A percentile compares a stretch with the other conserved stretches of the same genome.
Evolutionary conservation across 495 filamentous ascomycete species (phyloP).

Genomic region (Pyronema domesticum): DNA sequence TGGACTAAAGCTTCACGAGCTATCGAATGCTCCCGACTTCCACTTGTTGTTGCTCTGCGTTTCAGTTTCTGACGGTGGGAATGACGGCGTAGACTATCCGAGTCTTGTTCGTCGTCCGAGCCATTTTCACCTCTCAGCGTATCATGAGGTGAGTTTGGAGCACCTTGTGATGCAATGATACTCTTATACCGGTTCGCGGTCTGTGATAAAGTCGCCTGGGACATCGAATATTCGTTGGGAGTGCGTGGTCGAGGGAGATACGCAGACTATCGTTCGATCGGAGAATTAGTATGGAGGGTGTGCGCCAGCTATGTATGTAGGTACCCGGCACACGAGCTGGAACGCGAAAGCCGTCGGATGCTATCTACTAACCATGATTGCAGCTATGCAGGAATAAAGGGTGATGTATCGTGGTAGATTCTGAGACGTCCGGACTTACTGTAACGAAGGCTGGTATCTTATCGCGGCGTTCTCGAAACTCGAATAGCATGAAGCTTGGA

Average conservation of each 20-base stretch:
- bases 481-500: no score
- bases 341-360: no score
- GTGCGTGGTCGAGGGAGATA: not conserved
- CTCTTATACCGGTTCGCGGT: not conserved
- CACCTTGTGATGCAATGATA: not conserved
- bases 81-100: not conserved
- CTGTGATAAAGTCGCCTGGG: not conserved
- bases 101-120: conserved; percentile 1
- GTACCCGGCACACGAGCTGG: no score
- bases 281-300: no score
- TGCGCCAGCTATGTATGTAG: no score
- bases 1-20: not conserved
- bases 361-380: no score
- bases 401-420: no score
- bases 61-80: not conserved
- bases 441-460: no score
- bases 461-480: no score
- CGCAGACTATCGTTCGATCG: no score
- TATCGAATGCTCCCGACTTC: not conserved
- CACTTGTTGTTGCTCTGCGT: not conserved
- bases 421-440: no score
- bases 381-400: no score
- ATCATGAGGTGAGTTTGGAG: not conserved
- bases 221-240: not conserved
- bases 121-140: not conserved